Conservation (phyloP, 768 basidiomycete species). For the Mycena rebaudengoi region DNA sequence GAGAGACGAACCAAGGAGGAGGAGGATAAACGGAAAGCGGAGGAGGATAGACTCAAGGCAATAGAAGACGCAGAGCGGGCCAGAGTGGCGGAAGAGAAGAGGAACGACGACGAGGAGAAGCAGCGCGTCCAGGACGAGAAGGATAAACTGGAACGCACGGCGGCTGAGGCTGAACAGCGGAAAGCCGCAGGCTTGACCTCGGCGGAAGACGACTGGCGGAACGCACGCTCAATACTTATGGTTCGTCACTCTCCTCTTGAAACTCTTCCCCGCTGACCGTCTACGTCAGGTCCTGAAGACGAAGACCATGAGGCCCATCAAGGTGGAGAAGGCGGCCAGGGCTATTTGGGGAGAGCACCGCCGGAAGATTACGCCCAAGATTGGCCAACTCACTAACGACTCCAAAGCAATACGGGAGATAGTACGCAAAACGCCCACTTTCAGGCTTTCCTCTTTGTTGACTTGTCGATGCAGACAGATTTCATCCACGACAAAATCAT, state of each 20-base stretch:
- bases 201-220: slow-evolving; percentile 71
- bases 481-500: slow-evolving; percentile 28
- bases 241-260: slow-evolving; percentile 45
- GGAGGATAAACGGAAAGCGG: slow-evolving; percentile 53
- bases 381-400: slow-evolving; percentile 88
- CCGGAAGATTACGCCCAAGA: slow-evolving; percentile 84
- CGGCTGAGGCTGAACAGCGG: slow-evolving; percentile 48
- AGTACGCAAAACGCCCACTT: slow-evolving; percentile 49
- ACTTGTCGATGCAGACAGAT: slow-evolving; percentile 14
- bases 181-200: slow-evolving; percentile 59
- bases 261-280: slow-evolving; percentile 10
- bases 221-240: slow-evolving; percentile 60
- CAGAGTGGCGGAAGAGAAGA: slow-evolving; percentile 49
- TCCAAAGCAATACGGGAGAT: slow-evolving; percentile 65
- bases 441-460: slow-evolving; percentile 3
- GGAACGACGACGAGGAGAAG: slow-evolving; percentile 47
- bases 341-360: slow-evolving; percentile 72
- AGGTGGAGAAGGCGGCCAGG: slow-evolving; percentile 61
- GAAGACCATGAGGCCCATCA: slow-evolving; percentile 70
- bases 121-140: slow-evolving; percentile 43
- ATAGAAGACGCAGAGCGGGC: slow-evolving; percentile 51
- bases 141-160: slow-evolving; percentile 45
- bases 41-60: slow-evolving; percentile 54
- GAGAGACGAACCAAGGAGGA: slow-evolving; percentile 57
- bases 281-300: slow-evolving; percentile 65